Evolutionary conservation across 2,329 filamentous ascomycete species (phyloP), one percentile per base, ranked within the genome.

Genomic region (Corinectria fuckeliana): DNA sequence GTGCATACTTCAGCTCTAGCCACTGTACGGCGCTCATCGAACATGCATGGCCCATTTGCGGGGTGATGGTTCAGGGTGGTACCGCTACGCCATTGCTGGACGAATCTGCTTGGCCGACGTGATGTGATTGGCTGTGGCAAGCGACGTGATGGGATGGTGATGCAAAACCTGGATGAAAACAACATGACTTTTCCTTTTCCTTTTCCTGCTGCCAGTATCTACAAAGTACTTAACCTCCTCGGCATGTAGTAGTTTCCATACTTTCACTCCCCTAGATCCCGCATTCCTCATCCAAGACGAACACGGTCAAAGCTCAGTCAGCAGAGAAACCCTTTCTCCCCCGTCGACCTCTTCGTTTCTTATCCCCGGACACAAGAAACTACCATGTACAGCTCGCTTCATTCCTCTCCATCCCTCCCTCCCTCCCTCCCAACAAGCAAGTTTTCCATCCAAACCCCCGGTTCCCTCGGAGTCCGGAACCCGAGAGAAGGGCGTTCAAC

Each of bases 21-120:
- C 25, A 51, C 49, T 28, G 49, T 51, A 18, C n/a, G n/a, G n/a
- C n/a, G n/a, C n/a, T n/a, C n/a, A n/a, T n/a, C n/a, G n/a, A n/a
- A n/a, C n/a, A n/a, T n/a, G 41, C 38, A 23, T 42, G 48, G 36
- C 25, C 38, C 41, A 38, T 54, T 34, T 54, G 51, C 51, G 51
- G 51, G 51, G 51, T 54, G 50, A 30, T 13, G 48, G 23, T 38
- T n/a, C n/a, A 14, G 16, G 10, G 41, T 5, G 41, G 41, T 28
- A 14, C 21, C 41, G 51, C 51, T 39, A 47, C 51, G 51, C 51
- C 42, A 48, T 47, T 54, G 32, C 39, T 53, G 51, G 41, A 54
- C 48, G 42, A 54, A 53, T 47, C 36, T 28, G 45, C 51, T 44
- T 36, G 42, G 51, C 41, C 41, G 41, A 16, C 7, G 11, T 26